These are phyloP conservation scores for Buddleja alternifolia DNA, from an alignment of 257 asterid species.

Conservation along the genomic window DNA sequence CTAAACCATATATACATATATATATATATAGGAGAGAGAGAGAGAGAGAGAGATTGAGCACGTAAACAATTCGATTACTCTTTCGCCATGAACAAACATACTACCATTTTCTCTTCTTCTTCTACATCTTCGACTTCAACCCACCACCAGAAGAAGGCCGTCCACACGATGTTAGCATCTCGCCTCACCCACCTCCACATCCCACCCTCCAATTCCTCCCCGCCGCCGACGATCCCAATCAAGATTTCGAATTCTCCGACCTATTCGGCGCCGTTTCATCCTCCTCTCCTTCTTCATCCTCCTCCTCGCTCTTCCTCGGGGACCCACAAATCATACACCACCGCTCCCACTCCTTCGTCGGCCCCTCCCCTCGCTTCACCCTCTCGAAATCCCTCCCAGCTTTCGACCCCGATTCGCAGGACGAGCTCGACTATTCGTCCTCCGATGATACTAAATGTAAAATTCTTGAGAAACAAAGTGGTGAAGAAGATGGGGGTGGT, in stretches of 20 bases:
- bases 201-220: constrained; percentile 56
- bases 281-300: constrained; percentile 51
- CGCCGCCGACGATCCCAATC: constrained; percentile 50
- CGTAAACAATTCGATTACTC: neutral
- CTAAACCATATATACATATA: neutral
- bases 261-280: constrained; percentile 67
- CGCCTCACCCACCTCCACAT: constrained; percentile 70
- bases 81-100: constrained; percentile 34
- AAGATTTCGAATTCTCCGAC: constrained; percentile 80
- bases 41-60: constrained; percentile 21
- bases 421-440: constrained; percentile 54
- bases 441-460: constrained; percentile 49
- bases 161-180: constrained; percentile 62
- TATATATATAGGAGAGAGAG: too few species aligned
- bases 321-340: constrained; percentile 76
- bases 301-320: constrained; percentile 55
- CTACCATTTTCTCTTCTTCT: constrained; percentile 22
- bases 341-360: constrained; percentile 88
- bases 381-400: constrained; percentile 65
- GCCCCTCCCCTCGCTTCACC: constrained; percentile 87
- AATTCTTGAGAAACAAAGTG: too few species aligned
- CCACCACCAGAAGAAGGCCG: constrained; percentile 49
- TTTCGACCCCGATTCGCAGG: constrained; percentile 41
- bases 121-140: constrained; percentile 28
- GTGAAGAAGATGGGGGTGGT: too few species aligned